Base-by-base conservation (phyloP, 371 early-diverging fungal genomes). In the Mucor sp. region DNA sequence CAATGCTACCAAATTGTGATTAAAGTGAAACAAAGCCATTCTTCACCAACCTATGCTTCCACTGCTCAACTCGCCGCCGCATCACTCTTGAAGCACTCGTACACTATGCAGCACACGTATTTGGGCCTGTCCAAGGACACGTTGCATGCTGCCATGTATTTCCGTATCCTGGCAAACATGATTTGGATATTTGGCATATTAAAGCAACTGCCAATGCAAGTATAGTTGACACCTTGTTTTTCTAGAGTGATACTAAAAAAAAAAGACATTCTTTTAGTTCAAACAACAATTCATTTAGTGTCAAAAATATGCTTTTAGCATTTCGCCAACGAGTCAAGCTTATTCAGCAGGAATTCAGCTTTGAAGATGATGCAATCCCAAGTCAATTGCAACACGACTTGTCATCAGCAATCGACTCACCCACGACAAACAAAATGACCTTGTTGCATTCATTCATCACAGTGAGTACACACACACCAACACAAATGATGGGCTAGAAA, bases 81-180 rank as follows among this genome's bases (percentile, higher is more conserved):
- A 8, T 75, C 72, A 43, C 72, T 86, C 2, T 68, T 85, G 7
- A 76, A 75, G 7, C 71, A 76, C 17, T 83, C 88, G 0, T 86
- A 89, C 61, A 82, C 78, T 2, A 91, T 91, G 84, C 90, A 92
- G 65, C 75, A 89, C 57, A 87, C 89, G 1, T 84, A 90, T 69
- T 72, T 91, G 8, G 87, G 89, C 7, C 64, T 90, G 21, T 76
- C 82, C 27, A 63, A 79, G 23, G 60, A 69, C 12, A 74, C 82
- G 17, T 70, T 76, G 12, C 71, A 82, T 30, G 79, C 82, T 4
- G 78, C 78, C 17, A 73, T 81, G 30, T 83, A 79, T 64, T 85
- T 86, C 53, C 81, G 86, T 0, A 58, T 85, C 0, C 39, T 88
- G 37, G 87, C 83, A 1, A 83, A 85, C 58, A 74, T 85, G 60